Base-by-base conservation (phyloP, 768 basidiomycete species). In the Panellus pusillus region DNA sequence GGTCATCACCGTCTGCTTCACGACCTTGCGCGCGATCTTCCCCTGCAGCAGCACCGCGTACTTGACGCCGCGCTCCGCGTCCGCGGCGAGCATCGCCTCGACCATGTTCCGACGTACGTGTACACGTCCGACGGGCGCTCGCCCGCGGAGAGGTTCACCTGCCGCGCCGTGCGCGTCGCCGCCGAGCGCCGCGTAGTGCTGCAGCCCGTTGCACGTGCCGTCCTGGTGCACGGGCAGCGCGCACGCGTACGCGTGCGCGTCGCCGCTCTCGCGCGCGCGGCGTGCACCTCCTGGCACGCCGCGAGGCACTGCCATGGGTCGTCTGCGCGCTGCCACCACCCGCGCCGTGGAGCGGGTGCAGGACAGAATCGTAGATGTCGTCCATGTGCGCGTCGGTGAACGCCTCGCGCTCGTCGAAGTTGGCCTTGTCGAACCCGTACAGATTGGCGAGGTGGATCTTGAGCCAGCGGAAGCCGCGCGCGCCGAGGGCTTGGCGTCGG, bases 1-100 rank as follows among this genome's bases (percentile, higher is more conserved):
- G 1, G 96, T 99, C 97, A 99, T 99, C 60, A 98, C 92, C 19
- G 97, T 98, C 75, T 98, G 96, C 77, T 99, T 99, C 62, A 99
- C 96, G 15, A 97, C 87, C 71, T 99, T 98, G 19, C 97, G 74
- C 17, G 91, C 78, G 28, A 99, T 78, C 69, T 91, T 92, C 29
- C 91, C 92, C 38, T 75, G 49, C 24, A 96, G 76, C 59, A 89
- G 60, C 44, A 71, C 56, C 0, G 93, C 96, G 50, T 74, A 70
- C 49, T 73, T 66, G 9, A 79, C 67, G 1, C 82, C 86, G 8
- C 72, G 71, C 53, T 67, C 72, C 6, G 79, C 74, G 53, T 92
- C 90, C 61, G 71, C 70, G 39, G 70, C 70, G 31, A 97, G 76
- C 43, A 77, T 68, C 61, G 76, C 68, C 69, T 96, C 89, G 46